Evolutionary conservation across 176 grass and related monocot species (phyloP), one percentile per base, ranked within the genome.

Genomic region (Echinochloa phyllopogon): DNA sequence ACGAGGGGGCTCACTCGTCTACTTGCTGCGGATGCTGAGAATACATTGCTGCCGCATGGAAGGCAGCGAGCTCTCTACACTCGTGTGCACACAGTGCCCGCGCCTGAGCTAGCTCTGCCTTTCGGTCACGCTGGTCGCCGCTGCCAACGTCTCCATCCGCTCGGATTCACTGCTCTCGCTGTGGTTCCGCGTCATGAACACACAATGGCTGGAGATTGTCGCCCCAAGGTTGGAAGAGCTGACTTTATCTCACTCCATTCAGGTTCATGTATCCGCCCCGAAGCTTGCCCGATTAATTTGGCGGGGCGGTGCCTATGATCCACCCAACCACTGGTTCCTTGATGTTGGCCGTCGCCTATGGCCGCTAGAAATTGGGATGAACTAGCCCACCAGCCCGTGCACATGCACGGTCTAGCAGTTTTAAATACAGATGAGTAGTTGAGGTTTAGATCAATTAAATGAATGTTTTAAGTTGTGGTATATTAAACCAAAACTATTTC

Each of bases 111-210:
- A 18, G 20, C 36, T 58, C 5, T 15, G 1, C 1, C 37, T 76
- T 12, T 0, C 0, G 3, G 5, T 58, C 52, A 14, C 1, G 11
- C 7, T 63, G 23, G 7, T 33, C 16, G 42, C 16, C 10, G 6
- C 0, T 8, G 2, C 8, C 1, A 15, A 63, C 8, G 9, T 78
- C 41, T 48, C 24, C 15, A 48, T 78, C 2, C 41, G 41, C 15
- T 78, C 52, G 2, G 52, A 59, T 29, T 58, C 20, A 10, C 74
- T 76, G 58, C 39, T 21, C 4, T 11, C 8, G 1, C n/a, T 82
- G 11, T 0, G 0, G 2, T 25, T 68, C 47, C 0, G 0, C 4
- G 21, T 51, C 3, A 0, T 2, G 8, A 10, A 53, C 7, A 0
- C 4, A 23, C 1, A 7, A 12, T 12, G 33, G 36, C 36, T 81